These are phyloP conservation scores for Euclidium syriacum DNA, from an alignment of 345 rosid genomes.

Conservation along the genomic window DNA sequence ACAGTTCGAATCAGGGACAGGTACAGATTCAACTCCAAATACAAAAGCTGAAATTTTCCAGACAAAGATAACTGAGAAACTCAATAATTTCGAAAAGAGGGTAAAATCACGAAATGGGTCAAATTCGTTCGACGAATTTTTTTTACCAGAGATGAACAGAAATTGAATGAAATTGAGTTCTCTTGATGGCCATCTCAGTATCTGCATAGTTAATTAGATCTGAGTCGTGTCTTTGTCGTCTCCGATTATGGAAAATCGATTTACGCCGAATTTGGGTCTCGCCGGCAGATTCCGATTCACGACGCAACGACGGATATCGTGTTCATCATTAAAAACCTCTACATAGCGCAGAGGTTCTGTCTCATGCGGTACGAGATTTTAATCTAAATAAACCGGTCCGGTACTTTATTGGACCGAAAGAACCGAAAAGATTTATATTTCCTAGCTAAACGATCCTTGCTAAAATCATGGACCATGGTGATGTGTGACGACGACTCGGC, in stretches of 20 bases:
- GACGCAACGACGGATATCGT: too few relatives aligned
- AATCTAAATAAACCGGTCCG: background rate
- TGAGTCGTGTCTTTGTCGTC: slow-evolving; percentile 16
- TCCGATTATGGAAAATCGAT: background rate
- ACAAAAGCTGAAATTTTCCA: slow-evolving; percentile 36
- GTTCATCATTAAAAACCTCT: slow-evolving; percentile 11
- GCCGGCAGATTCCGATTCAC: slow-evolving; percentile 17
- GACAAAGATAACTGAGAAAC: background rate
- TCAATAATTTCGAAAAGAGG: background rate
- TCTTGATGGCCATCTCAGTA: slow-evolving; percentile 13
- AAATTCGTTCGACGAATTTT: background rate
- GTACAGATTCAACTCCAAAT: slow-evolving; percentile 40
- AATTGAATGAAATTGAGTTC: slow-evolving; percentile 13
- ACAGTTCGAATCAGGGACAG: slow-evolving; percentile 66
- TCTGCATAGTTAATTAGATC: slow-evolving; percentile 38
- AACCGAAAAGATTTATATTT: background rate
- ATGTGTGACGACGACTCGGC: too few relatives aligned
- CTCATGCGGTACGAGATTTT: too few relatives aligned
- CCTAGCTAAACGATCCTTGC: too few relatives aligned
- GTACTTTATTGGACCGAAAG: background rate
- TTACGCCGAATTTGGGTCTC: too few relatives aligned
- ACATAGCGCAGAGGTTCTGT: background rate
- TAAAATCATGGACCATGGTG: too few relatives aligned
- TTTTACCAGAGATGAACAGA: slow-evolving; percentile 33
- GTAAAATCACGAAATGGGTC: background rate